A percentile compares a stretch with the other conserved stretches of the same genome.
These are phyloP conservation scores for Candida dajiaensis DNA, from an alignment of 805 yeast species.

Conservation along the genomic window DNA sequence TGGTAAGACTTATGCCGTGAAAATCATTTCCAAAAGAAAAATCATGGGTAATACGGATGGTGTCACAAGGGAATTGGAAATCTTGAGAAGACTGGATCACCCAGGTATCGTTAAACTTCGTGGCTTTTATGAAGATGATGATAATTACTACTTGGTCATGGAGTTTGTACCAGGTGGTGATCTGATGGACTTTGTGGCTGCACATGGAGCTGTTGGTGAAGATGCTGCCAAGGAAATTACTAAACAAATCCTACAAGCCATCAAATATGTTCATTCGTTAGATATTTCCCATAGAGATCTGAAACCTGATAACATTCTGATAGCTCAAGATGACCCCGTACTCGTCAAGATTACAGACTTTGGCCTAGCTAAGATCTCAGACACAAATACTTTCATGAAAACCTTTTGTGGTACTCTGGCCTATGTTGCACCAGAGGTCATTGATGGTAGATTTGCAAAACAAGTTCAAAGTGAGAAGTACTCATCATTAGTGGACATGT, in stretches of 20 bases:
- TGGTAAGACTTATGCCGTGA: slow-evolving; percentile 85
- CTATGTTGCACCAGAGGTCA: slow-evolving; percentile 93
- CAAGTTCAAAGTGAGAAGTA: slow-evolving; percentile 37
- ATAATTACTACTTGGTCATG: slow-evolving; percentile 84
- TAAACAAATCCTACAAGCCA: slow-evolving; percentile 76
- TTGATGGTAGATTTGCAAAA: slow-evolving; percentile 34
- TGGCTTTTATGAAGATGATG: slow-evolving; percentile 80
- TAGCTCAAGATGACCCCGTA: slow-evolving; percentile 88
- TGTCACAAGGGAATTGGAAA: slow-evolving; percentile 80
- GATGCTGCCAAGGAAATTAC: slow-evolving; percentile 84
- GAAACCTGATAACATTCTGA: slow-evolving; percentile 92
- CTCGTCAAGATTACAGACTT: slow-evolving; percentile 91
- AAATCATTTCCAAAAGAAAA: slow-evolving; percentile 79
- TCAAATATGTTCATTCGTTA: slow-evolving; percentile 77
- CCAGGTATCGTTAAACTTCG: slow-evolving; percentile 79
- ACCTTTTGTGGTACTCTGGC: slow-evolving; percentile 98
- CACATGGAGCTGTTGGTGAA: slow-evolving; percentile 88
- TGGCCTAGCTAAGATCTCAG: slow-evolving; percentile 90
- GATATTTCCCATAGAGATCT: slow-evolving; percentile 96
- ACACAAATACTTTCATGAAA: slow-evolving; percentile 78
- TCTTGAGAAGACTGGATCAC: slow-evolving; percentile 71
- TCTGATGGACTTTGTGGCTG: slow-evolving; percentile 93
- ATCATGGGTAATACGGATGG: slow-evolving; percentile 75
- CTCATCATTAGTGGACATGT: slow-evolving; percentile 88
- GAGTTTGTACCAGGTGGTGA: slow-evolving; percentile 97